phyloP scores from a whole-genome alignment of 2,329 filamentous ascomycete genomes.

The Niveomyces coronatus region DNA sequence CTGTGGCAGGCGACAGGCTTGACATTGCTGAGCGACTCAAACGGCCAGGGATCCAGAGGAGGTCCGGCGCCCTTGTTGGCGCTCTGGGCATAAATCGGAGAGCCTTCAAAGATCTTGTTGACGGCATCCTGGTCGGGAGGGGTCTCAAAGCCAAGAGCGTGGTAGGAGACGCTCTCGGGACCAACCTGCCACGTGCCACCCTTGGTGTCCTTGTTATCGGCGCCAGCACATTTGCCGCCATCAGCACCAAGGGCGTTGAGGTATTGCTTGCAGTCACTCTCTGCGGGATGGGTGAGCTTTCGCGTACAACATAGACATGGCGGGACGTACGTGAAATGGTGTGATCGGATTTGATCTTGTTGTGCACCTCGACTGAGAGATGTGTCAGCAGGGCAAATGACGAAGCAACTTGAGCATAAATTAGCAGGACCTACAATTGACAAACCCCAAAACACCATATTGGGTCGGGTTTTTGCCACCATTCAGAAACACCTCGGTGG shows the following conservation, averaged over 20 bases:
- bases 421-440: constrained; percentile 10
- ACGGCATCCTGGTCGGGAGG: constrained; percentile 12
- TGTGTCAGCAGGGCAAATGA: not conserved
- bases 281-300: not conserved
- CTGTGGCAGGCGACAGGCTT: constrained; percentile 45
- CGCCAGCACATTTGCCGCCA: constrained; percentile 13
- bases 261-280: constrained; percentile 3
- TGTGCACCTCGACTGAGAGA: constrained; percentile 13
- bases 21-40: constrained; percentile 11
- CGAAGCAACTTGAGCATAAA: not conserved
- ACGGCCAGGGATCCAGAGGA: constrained; percentile 12
- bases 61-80: constrained; percentile 12
- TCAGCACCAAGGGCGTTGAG: constrained; percentile 11
- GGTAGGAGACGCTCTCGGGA: constrained; percentile 12
- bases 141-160: constrained; percentile 12
- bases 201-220: constrained; percentile 13
- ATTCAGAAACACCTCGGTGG: constrained; percentile 13
- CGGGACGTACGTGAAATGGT: constrained; percentile 9
- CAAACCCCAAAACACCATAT: constrained; percentile 13
- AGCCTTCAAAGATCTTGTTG: constrained; percentile 11
- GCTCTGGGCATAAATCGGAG: constrained; percentile 11
- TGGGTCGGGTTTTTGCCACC: constrained; percentile 11
- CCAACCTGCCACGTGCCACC: constrained; percentile 15
- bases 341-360: constrained; percentile 12
- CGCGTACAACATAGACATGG: not conserved